Percentiles rank a stretch among this genome's conserved stretches.
phyloP scores from a whole-genome alignment of 495 filamentous ascomycete genomes.

The Penicillium goetzii region DNA sequence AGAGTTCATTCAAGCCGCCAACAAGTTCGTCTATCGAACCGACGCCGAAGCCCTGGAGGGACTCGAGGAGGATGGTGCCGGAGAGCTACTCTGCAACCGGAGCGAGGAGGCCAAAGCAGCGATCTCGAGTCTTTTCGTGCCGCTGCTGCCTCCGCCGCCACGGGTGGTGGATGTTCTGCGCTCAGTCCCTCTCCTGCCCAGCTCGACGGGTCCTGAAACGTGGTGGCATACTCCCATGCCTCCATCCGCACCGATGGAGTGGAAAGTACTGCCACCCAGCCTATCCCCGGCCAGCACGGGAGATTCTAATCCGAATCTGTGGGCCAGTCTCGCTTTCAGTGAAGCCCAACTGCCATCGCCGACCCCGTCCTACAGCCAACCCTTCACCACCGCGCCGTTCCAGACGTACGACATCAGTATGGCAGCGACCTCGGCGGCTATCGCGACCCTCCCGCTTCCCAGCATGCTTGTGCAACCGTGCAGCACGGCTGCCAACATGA shows the following conservation, averaged over 20 bases:
- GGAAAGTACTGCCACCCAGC: conserved; percentile 92
- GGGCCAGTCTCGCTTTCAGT: conserved; percentile 75
- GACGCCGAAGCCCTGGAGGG: conserved; percentile 90
- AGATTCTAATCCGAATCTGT: conserved; percentile 74
- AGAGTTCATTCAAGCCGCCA: conserved; percentile 94
- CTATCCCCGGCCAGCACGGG: conserved; percentile 70
- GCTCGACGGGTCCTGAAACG: conserved; percentile 73
- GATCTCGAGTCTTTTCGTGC: conserved; percentile 84
- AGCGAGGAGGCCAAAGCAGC: conserved; percentile 91
- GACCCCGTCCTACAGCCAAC: conserved; percentile 78
- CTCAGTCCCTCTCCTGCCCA: conserved; percentile 81
- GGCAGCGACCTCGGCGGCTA: conserved; percentile 60
- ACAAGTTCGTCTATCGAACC: conserved; percentile 95
- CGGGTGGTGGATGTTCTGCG: conserved; percentile 90
- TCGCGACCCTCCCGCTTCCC: conserved; percentile 81
- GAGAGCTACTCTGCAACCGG: conserved; percentile 87
- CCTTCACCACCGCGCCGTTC: conserved; percentile 72
- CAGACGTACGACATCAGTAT: conserved; percentile 66
- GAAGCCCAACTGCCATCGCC: conserved; percentile 73
- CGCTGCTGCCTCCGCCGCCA: conserved; percentile 89
- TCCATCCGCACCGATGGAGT: conserved; percentile 77
- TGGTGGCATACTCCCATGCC: conserved; percentile 73
- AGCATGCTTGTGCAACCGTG: conserved; percentile 89
- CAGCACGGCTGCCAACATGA: conserved; percentile 64
- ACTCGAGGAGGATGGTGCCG: conserved; percentile 94